Conservation (phyloP, 306 rosid genomes). For the Ormosia semicastrata region DNA sequence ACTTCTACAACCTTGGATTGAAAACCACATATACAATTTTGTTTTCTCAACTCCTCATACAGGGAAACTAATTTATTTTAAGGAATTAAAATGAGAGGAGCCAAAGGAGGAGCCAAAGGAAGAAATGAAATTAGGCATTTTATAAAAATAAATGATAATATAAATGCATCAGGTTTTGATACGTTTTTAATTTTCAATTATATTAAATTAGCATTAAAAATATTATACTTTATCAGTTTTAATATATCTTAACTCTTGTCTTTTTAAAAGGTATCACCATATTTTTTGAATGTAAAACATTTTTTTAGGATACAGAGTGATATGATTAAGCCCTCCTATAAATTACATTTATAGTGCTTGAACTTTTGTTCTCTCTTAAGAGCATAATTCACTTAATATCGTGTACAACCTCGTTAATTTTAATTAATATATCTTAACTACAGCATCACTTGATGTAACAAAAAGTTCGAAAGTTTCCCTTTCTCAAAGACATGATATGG, state of each 20-base stretch:
- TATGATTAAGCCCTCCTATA: no score
- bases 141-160: background rate
- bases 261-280: no score
- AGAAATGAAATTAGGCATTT: background rate
- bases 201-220: background rate
- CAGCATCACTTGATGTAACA: constrained; percentile 1
- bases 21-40: background rate
- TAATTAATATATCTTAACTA: background rate
- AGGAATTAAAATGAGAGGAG: background rate
- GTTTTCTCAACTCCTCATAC: background rate
- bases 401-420: no score
- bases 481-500: constrained; percentile 25
- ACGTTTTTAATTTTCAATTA: background rate
- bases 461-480: constrained; percentile 14
- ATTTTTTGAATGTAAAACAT: no score
- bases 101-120: background rate
- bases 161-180: background rate
- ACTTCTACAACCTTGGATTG: background rate
- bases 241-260: background rate
- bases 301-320: no score
- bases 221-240: background rate
- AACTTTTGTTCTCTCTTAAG: no score
- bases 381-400: no score
- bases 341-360: no score
- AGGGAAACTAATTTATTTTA: background rate